Conservation (phyloP, 2,329 filamentous ascomycete genomes). For the Fusarium transvaalense region DNA sequence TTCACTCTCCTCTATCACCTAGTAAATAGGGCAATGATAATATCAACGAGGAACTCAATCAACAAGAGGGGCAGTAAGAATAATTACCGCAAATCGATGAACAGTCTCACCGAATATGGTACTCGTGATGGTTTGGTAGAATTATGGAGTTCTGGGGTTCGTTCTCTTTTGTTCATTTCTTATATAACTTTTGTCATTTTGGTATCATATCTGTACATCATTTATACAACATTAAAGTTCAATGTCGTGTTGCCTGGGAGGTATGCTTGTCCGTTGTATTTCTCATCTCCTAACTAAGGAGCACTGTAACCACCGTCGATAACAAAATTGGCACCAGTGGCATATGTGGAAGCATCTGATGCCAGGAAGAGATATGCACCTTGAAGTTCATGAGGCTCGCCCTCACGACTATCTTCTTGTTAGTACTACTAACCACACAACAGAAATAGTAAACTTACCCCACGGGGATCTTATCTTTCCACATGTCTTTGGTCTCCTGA, state of each 20-base stretch:
- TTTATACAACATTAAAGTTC: background rate
- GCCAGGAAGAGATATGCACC: conserved; percentile 47
- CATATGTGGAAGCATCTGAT: conserved; percentile 52
- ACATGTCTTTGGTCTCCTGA: conserved; percentile 45
- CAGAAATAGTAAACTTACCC: conserved; percentile 30
- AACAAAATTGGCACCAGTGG: conserved; percentile 51
- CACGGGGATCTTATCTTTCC: conserved; percentile 47
- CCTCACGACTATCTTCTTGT: conserved; percentile 42
- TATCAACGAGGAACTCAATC: too few relatives aligned
- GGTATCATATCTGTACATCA: conserved; percentile 1
- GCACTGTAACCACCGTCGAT: conserved; percentile 51
- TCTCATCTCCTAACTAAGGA: conserved; percentile 17
- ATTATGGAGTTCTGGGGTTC: background rate
- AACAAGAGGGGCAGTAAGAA: background rate
- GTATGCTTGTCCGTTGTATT: background rate
- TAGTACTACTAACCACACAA: background rate
- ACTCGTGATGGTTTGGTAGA: background rate
- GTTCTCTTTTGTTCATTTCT: background rate
- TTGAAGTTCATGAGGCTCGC: conserved; percentile 47
- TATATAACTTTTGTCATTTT: conserved; percentile 2
- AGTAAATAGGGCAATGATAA: background rate
- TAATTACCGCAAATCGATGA: too few relatives aligned
- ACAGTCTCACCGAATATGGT: background rate
- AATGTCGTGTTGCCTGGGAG: too few relatives aligned
- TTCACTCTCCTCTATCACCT: conserved; percentile 26